Base-by-base conservation (phyloP, 768 basidiomycete genomes). In the Boletus vinaceobasis region DNA sequence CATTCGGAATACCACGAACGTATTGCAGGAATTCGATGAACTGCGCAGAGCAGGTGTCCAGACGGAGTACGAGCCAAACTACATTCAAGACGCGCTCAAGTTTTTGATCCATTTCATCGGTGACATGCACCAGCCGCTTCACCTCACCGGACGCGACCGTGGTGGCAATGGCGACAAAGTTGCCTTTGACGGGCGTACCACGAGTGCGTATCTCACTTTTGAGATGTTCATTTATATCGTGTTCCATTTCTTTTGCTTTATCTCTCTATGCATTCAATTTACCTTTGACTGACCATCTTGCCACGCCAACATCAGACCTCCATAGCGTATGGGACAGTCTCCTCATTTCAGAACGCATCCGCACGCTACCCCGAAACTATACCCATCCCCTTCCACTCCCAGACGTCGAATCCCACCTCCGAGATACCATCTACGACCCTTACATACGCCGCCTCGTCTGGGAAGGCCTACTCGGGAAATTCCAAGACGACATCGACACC, bases 31-130 rank as follows among this genome's bases (percentile, higher is more conserved):
- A 8, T 85, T 81, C 65, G 74, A 72, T 31, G 66, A 64, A 32
- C 2, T 33, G 31, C 53, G 58, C 35, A 59, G 32, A 17, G 57
- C 40, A 2, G 59, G 52, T 5, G 23, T 39, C 37, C 23, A 35
- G 3, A 26, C 3, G 5, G 53, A 55, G 10, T 43, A 64, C 2
- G 71, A 73, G 15, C 63, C 64, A 0, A 69, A 57, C 6, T 71
- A 67, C 11, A 85, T 85, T 2, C 84, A 87, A 64, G 89, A 93
- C 62, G 90, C 96, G 2, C 76, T 98, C 62, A 89, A 90, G 69
- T 99, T 97, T 75, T 75, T 99, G 32, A 81, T 95, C 31, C 97
- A 99, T 70, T 98, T 93, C 62, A 51, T 97, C 11, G 94, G 96
- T 0, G 96, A 98, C 68, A 77, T 96, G 78, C 96, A 97, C 63